phyloP scores from a whole-genome alignment of 1,284 basidiomycete genomes.

The Tilletia horrida region DNA sequence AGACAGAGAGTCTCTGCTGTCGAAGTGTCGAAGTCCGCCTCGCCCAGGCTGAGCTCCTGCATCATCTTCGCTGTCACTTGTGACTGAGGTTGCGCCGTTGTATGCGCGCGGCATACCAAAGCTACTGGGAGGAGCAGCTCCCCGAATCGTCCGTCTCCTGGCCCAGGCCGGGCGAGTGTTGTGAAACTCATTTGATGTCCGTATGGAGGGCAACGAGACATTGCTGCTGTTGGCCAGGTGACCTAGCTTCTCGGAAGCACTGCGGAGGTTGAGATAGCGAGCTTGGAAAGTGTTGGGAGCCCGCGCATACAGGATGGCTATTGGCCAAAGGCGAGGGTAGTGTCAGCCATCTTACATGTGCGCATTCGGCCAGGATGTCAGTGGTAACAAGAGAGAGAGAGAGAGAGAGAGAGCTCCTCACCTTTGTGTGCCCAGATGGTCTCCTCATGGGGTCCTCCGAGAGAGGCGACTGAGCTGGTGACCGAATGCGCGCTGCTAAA shows the following conservation, averaged over 20 bases:
- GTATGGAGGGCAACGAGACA: constrained; percentile 33
- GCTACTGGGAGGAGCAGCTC: constrained; percentile 22
- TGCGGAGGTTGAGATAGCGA: constrained; percentile 67
- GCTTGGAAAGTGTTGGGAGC: constrained; percentile 59
- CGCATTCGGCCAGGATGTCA: too few relatives aligned
- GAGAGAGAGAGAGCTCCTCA: constrained; percentile 50
- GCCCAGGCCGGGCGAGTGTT: background rate
- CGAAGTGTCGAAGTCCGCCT: background rate
- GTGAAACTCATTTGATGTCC: constrained; percentile 19
- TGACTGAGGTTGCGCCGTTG: constrained; percentile 25
- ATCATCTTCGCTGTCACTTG: constrained; percentile 39
- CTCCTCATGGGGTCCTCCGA: constrained; percentile 32
- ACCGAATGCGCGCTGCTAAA: background rate
- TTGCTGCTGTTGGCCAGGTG: constrained; percentile 35
- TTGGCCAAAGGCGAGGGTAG: background rate
- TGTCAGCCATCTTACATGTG: background rate
- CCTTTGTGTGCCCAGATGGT: constrained; percentile 82
- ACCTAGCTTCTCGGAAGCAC: constrained; percentile 41
- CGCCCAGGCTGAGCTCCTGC: background rate
- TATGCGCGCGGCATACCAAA: constrained; percentile 12
- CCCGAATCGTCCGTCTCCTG: constrained; percentile 15
- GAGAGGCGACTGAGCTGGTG: constrained; percentile 58
- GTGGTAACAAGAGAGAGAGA: too few relatives aligned
- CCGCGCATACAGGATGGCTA: constrained; percentile 88
- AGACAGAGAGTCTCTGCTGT: background rate